A percentile compares a stretch with the other conserved stretches of the same genome.
phyloP scores from a whole-genome alignment of 2,329 filamentous ascomycete genomes.

The Cladosporium sp. region DNA sequence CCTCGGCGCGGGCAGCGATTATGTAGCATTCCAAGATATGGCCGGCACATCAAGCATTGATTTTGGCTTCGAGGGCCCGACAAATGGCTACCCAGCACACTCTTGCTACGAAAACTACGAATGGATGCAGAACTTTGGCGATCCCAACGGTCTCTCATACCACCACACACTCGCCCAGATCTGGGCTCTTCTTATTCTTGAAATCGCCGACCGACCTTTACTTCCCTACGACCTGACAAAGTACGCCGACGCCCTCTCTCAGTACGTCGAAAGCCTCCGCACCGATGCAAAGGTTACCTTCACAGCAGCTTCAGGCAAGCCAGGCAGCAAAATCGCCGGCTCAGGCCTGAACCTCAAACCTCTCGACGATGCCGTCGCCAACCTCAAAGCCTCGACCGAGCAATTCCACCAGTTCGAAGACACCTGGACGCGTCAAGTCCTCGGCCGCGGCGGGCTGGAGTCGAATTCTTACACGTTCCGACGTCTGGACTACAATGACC shows the following conservation, averaged over 20 bases:
- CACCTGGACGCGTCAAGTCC: conserved; percentile 71
- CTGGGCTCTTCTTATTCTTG: conserved; percentile 77
- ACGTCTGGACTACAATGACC: conserved; percentile 74
- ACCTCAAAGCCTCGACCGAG: conserved; percentile 60
- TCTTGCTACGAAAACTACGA: conserved; percentile 89
- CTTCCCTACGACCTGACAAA: conserved; percentile 76
- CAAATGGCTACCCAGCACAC: conserved; percentile 65
- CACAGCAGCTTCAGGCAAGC: conserved; percentile 5
- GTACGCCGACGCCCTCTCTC: conserved; percentile 66
- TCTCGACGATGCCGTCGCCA: conserved; percentile 62
- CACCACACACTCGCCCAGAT: conserved; percentile 78
- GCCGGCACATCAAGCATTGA: conserved; percentile 87
- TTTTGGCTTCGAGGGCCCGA: conserved; percentile 68
- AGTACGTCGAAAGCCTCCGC: conserved; percentile 67
- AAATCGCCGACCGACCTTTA: conserved; percentile 77
- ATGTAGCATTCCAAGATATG: conserved; percentile 86
- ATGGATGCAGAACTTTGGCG: conserved; percentile 77
- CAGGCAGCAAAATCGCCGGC: conserved; percentile 5
- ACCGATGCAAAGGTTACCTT: conserved; percentile 51
- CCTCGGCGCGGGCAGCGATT: conserved; percentile 76
- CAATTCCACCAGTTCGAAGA: conserved; percentile 75
- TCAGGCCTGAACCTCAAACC: conserved; percentile 54
- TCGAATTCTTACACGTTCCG: conserved; percentile 64
- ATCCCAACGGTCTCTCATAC: conserved; percentile 70
- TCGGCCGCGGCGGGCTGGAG: conserved; percentile 73